These are phyloP conservation scores for Pseudocercospora macadamiae DNA, from an alignment of 2,329 filamentous ascomycete species.

Conservation along the genomic window DNA sequence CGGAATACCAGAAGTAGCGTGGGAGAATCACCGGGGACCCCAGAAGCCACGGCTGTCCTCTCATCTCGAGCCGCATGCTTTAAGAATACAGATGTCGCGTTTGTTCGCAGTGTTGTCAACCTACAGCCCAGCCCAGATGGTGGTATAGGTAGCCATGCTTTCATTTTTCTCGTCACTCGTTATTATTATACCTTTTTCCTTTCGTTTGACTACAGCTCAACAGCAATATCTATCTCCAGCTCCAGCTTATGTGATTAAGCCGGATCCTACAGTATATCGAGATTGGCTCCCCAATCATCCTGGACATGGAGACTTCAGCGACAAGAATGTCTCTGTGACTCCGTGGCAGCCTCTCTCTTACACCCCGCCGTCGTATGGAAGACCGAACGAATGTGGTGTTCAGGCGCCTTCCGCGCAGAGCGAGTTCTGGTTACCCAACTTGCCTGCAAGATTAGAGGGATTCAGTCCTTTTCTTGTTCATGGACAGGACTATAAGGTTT, in stretches of 20 bases:
- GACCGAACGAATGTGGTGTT: conserved; percentile 15
- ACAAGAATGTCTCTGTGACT: conserved; percentile 21
- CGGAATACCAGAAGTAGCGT: not conserved
- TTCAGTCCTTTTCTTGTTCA: conserved; percentile 62
- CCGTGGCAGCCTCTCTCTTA: conserved; percentile 18
- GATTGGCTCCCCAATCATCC: conserved; percentile 17
- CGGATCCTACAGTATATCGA: conserved; percentile 16
- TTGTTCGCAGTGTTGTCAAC: not conserved
- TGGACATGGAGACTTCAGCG: conserved; percentile 17
- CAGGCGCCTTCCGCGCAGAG: conserved; percentile 12
- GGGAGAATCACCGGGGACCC: not conserved
- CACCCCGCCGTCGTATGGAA: not conserved
- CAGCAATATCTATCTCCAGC: conserved; percentile 20
- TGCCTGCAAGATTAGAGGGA: conserved; percentile 66
- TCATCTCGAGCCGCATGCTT: not conserved
- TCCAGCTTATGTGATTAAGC: conserved; percentile 17
- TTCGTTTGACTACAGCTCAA: conserved; percentile 7
- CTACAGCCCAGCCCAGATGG: not conserved
- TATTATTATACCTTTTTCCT: conserved; percentile 14
- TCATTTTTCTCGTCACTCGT: conserved; percentile 14
- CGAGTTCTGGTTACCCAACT: conserved; percentile 71
- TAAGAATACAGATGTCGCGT: no score
- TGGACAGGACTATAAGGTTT: conserved; percentile 60
- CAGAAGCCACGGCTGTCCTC: not conserved
- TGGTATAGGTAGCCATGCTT: conserved; percentile 2